Conservation (phyloP, 306 rosid species). For the Gleditsia sinensis region DNA sequence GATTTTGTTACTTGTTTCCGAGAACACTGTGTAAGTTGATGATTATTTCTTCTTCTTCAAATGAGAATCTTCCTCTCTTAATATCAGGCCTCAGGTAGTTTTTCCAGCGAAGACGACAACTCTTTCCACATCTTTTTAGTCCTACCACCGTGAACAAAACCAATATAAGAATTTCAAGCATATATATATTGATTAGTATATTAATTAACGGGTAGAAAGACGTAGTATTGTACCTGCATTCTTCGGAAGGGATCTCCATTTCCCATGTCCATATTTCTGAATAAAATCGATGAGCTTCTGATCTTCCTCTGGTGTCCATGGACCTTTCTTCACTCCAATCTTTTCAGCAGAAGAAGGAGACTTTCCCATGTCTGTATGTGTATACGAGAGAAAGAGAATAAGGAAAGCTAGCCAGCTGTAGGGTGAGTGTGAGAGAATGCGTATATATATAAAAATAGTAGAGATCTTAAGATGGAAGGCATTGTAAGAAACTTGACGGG, state of each 20-base stretch:
- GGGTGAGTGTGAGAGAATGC: slow-evolving; percentile 1
- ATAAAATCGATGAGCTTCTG: slow-evolving; percentile 34
- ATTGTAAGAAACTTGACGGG: background rate
- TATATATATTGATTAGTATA: too few species aligned
- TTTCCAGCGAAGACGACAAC: slow-evolving; percentile 56
- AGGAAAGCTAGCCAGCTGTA: background rate
- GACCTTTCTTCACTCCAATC: slow-evolving; percentile 46
- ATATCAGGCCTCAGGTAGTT: slow-evolving; percentile 50
- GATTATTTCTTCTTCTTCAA: slow-evolving; percentile 50
- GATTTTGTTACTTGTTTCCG: slow-evolving; percentile 38
- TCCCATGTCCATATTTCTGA: slow-evolving; percentile 43
- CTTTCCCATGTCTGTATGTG: slow-evolving; percentile 33
- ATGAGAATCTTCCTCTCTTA: slow-evolving; percentile 47
- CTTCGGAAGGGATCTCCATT: slow-evolving; percentile 49
- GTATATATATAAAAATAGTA: slow-evolving; percentile 25
- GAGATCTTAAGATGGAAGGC: background rate
- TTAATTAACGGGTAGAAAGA: too few species aligned
- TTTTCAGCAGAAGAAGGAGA: slow-evolving; percentile 25
- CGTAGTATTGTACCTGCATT: slow-evolving; percentile 39
- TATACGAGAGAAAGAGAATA: background rate
- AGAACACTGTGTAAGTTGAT: slow-evolving; percentile 43
- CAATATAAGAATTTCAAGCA: background rate
- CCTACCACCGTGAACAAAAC: slow-evolving; percentile 18
- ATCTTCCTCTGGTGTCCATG: slow-evolving; percentile 48
- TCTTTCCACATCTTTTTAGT: slow-evolving; percentile 48